These are phyloP conservation scores for Triticum urartu DNA, from an alignment of 176 grass and related monocot genomes.

Conservation along the genomic window DNA sequence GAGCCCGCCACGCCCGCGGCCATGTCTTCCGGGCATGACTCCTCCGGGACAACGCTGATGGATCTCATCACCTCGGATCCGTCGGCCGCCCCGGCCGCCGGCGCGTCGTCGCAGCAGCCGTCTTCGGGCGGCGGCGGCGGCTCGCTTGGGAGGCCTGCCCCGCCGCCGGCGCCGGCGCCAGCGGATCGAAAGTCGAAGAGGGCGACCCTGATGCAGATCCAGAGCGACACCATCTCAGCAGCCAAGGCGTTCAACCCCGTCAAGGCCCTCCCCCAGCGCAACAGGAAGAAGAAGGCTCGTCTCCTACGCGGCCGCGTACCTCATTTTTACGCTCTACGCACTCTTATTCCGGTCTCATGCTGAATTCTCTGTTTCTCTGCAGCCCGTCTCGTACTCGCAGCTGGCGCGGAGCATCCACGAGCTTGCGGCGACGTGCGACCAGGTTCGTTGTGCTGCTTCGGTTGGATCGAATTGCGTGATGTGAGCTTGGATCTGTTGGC, in stretches of 20 bases:
- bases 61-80: constrained; percentile 99
- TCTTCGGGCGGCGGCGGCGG: constrained; percentile 25
- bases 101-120: constrained; percentile 39
- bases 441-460: constrained; percentile 53
- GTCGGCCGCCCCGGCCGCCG: constrained; percentile 28
- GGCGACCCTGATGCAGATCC: constrained; percentile 83
- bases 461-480: constrained; percentile 36
- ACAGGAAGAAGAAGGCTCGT: constrained; percentile 80
- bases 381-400: constrained; percentile 96
- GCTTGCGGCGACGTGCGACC: constrained; percentile 88
- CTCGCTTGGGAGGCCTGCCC: constrained; percentile 54
- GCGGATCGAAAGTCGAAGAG: constrained; percentile 88
- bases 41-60: constrained; percentile 83
- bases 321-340: constrained; percentile 16
- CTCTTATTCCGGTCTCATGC: constrained; percentile 20
- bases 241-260: constrained; percentile 94
- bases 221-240: constrained; percentile 88
- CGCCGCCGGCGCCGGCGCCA: constrained; percentile 26
- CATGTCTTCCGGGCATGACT: constrained; percentile 90
- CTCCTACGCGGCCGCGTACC: not conserved
- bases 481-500: constrained; percentile 43
- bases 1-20: constrained; percentile 13
- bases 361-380: constrained; percentile 31
- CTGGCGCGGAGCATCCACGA: constrained; percentile 97
- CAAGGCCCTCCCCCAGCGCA: constrained; percentile 71